Evolutionary conservation across 2,329 filamentous ascomycete species (phyloP), one percentile per base, ranked within the genome.

Genomic region (Berkeleyomyces rouxiae): DNA sequence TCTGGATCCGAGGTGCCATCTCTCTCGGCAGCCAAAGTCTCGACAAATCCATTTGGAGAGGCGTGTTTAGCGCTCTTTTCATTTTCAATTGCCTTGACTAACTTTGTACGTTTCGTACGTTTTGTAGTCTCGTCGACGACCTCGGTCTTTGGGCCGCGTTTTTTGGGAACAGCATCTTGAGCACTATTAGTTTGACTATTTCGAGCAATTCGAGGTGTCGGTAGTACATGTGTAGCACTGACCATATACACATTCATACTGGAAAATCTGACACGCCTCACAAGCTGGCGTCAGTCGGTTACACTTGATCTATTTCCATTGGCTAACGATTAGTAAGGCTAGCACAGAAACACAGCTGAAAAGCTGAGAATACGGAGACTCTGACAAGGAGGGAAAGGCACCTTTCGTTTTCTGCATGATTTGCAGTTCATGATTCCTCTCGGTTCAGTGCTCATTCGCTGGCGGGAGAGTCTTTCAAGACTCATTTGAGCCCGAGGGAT

Each of bases 401-500:
- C 89, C 85, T 95, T 95, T 76, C 90, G 81, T 75, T 95, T 95
- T 68, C 90, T 83, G 77, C 90, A 95, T 63, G 88, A 93, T 74
- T 95, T 95, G 82, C 90, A 95, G 73, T 95, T 95, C 90, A 95
- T 95, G 42, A 87, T 88, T 77, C 95, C 90, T 69, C 87, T 84
- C 47, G 87, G 88, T 72, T 93, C 87, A 69, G 82, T 86, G 73
- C 80, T 84, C 73, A 83, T 23, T 49, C 86, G 83, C 66, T 86
- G 83, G 62, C 84, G 79, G 36, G 87, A 86, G 67, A 92, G 76
- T 66, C 88, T 83, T 74, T 91, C 86, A 72, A 92, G 92, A 71
- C 87, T 86, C 69, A 91, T 85, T 76, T 88, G 86, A 37, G 86
- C 86, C 69, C 88, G 82, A 67, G 86, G 82, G 79, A 89, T 86